Evolutionary conservation across 345 rosid genomes (phyloP).

Genomic region (Lepidium sativum): DNA sequence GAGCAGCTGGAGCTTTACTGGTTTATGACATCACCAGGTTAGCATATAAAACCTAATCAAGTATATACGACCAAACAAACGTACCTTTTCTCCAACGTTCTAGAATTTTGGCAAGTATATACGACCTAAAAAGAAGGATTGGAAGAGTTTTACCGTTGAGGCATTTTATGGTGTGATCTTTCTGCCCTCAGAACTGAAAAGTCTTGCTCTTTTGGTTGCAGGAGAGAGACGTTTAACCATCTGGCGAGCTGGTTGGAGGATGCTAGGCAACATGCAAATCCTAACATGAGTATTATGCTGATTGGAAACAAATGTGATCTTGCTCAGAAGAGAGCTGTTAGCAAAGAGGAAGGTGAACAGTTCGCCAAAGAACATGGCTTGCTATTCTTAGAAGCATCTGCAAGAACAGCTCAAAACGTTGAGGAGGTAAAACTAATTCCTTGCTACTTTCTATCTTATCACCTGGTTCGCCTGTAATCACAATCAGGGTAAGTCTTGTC

Average conservation of each 20-base stretch:
- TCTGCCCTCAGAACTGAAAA: not conserved
- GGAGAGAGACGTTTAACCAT: conserved; percentile 99
- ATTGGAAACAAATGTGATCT: conserved; percentile 92
- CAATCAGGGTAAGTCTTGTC: not conserved
- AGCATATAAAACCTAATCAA: not conserved
- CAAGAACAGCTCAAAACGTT: conserved; percentile 95
- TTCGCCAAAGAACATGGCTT: conserved; percentile 95
- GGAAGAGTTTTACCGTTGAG: not conserved
- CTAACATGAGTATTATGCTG: conserved; percentile 91
- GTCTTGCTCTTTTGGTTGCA: conserved; percentile 15
- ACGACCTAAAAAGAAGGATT: not conserved
- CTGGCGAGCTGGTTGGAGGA: conserved; percentile 96
- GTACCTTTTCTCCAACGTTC: not conserved
- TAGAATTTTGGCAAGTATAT: not conserved
- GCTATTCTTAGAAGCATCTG: conserved; percentile 89
- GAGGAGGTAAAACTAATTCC: conserved; percentile 55
- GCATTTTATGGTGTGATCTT: not conserved
- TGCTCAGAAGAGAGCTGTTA: conserved; percentile 81
- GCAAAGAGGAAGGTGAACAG: conserved; percentile 97
- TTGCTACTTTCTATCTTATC: not conserved
- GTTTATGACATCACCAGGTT: conserved; percentile 97
- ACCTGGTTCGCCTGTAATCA: not conserved
- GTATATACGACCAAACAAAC: no score
- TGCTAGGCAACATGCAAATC: conserved; percentile 97
- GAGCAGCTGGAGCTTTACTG: conserved; percentile 97